Percentiles rank a stretch among this genome's conserved stretches.
Conservation (phyloP, 805 yeast genomes). For the Schwanniomyces sp. region DNA sequence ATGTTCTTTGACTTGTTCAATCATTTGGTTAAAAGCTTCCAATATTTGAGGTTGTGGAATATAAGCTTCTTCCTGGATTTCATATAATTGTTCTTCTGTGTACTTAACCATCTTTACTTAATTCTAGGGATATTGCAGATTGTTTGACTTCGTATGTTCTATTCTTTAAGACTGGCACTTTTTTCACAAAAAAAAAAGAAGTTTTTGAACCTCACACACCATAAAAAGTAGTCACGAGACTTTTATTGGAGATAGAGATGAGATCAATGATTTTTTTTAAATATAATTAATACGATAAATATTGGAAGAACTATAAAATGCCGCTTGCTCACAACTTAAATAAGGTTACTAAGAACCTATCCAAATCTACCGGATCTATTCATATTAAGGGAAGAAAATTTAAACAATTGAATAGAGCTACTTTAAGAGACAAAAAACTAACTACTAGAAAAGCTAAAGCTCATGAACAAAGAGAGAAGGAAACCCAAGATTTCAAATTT, state of each 20-base stretch:
- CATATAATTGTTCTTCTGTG: constrained; percentile 69
- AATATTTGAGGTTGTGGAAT: constrained; percentile 65
- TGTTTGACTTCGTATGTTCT: not conserved
- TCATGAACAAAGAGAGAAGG: constrained; percentile 59
- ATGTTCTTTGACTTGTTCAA: constrained; percentile 62
- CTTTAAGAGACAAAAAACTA: constrained; percentile 76
- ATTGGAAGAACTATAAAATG: constrained; percentile 37
- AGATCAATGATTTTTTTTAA: constrained; percentile 1
- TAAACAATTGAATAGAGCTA: constrained; percentile 81
- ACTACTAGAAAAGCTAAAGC: constrained; percentile 57
- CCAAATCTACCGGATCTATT: constrained; percentile 54
- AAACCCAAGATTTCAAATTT: constrained; percentile 58
- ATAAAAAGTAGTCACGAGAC: not conserved
- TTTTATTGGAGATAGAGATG: constrained; percentile 1
- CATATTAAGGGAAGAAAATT: constrained; percentile 92
- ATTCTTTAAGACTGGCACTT: not conserved
- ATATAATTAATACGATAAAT: not conserved
- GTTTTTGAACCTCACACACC: not conserved
- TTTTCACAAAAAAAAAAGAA: not conserved
- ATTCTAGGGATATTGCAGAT: not conserved
- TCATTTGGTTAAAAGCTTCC: constrained; percentile 61
- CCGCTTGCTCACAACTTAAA: constrained; percentile 66
- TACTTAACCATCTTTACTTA: constrained; percentile 48
- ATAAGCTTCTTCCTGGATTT: constrained; percentile 54
- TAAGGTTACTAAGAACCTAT: constrained; percentile 62